phyloP scores from a whole-genome alignment of 306 rosid species.

The Lablab purpureus region DNA sequence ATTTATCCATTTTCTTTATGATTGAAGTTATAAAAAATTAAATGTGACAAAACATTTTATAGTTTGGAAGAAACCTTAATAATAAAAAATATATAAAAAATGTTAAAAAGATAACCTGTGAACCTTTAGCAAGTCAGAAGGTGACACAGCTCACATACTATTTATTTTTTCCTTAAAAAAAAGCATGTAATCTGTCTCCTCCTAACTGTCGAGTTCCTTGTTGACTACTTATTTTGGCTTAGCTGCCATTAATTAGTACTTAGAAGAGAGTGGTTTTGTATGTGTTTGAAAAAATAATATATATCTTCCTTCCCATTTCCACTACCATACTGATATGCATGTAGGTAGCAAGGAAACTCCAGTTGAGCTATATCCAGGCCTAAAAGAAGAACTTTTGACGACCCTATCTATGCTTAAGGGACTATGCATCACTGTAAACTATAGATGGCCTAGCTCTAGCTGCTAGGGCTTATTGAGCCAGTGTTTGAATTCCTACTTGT shows the following conservation, averaged over 20 bases:
- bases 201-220: too few species aligned
- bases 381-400: neutral
- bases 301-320: neutral
- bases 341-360: neutral
- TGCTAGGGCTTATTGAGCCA: neutral
- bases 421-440: neutral
- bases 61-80: too few species aligned
- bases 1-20: too few species aligned
- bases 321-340: neutral
- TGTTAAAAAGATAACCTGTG: too few species aligned
- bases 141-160: too few species aligned
- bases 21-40: too few species aligned
- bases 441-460: neutral
- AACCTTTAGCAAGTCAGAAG: too few species aligned
- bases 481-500: neutral
- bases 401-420: neutral
- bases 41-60: too few species aligned
- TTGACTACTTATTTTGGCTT: neutral
- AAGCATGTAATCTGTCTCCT: too few species aligned
- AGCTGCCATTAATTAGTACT: neutral
- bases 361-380: neutral
- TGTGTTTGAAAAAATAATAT: neutral
- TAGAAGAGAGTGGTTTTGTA: neutral
- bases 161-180: too few species aligned
- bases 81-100: too few species aligned